Conservation (phyloP, 1,139 yeast genomes). For the Ashbya aceris region DNA sequence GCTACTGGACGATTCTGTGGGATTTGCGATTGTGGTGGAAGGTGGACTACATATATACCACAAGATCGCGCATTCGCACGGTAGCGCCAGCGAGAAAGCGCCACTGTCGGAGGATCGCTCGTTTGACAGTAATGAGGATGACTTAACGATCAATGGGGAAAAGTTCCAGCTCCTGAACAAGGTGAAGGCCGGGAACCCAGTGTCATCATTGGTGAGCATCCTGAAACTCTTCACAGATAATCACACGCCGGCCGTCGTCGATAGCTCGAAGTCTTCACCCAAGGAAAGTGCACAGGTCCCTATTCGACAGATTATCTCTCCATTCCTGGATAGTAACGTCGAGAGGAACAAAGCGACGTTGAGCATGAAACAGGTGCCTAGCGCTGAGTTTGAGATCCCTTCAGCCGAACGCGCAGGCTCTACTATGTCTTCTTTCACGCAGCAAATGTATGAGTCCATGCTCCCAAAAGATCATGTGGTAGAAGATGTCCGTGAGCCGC, state of each 20-base stretch:
- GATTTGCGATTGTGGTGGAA: conserved; percentile 90
- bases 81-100: conserved; percentile 3
- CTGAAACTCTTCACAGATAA: conserved; percentile 56
- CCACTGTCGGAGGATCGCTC: conserved; percentile 1
- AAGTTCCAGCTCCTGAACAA: conserved; percentile 72
- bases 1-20: conserved; percentile 62
- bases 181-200: conserved; percentile 76
- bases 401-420: background rate
- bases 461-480: background rate
- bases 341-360: conserved; percentile 4
- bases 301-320: conserved; percentile 5
- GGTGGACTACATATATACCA: conserved; percentile 79
- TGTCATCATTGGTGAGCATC: conserved; percentile 75
- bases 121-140: conserved; percentile 9
- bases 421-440: background rate
- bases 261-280: conserved; percentile 10
- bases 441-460: background rate
- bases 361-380: background rate
- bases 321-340: conserved; percentile 6
- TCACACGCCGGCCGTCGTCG: conserved; percentile 14
- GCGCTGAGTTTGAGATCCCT: background rate
- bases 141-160: conserved; percentile 10
- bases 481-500: background rate
- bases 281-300: background rate
- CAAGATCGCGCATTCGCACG: conserved; percentile 31